Evolutionary conservation across 768 basidiomycete species (phyloP).

Genomic region (Collybia mongolica): DNA sequence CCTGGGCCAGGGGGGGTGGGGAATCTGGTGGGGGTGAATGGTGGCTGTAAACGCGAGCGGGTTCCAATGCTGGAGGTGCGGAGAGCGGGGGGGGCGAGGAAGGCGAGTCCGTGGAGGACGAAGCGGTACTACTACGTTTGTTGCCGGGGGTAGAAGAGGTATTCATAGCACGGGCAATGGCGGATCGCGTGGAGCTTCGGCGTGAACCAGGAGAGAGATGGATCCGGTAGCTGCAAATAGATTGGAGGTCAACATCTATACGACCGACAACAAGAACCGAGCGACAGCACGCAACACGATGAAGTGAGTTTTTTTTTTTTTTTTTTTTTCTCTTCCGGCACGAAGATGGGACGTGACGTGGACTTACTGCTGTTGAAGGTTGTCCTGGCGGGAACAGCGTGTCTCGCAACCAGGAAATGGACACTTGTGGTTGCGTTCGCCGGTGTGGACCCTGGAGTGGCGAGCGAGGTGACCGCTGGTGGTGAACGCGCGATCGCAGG

Average conservation of each 20-base stretch:
- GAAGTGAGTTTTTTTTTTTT: too few species aligned
- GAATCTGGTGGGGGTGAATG: slow-evolving; percentile 51
- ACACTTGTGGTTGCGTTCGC: slow-evolving; percentile 89
- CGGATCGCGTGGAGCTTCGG: slow-evolving; percentile 62
- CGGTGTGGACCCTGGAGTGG: slow-evolving; percentile 88
- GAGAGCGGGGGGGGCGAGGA: slow-evolving; percentile 29
- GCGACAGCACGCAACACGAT: too few species aligned
- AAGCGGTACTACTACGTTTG: slow-evolving; percentile 21
- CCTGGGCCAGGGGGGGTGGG: slow-evolving; percentile 52
- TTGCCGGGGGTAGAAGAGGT: slow-evolving; percentile 24
- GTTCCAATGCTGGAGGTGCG: slow-evolving; percentile 46
- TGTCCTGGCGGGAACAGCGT: slow-evolving; percentile 87
- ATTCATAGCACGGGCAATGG: slow-evolving; percentile 43
- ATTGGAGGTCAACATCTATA: not conserved
- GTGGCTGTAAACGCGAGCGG: slow-evolving; percentile 33
- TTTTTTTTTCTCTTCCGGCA: too few species aligned
- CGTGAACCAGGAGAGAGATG: slow-evolving; percentile 81
- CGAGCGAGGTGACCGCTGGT: slow-evolving; percentile 88
- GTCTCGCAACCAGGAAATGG: slow-evolving; percentile 96
- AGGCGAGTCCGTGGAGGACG: slow-evolving; percentile 23
- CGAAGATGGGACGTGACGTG: not conserved
- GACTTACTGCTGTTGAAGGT: slow-evolving; percentile 67
- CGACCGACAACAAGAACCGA: not conserved
- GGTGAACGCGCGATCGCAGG: slow-evolving; percentile 79
- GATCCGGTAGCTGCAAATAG: slow-evolving; percentile 62